These are phyloP conservation scores for Diaporthe citri DNA, from an alignment of 2,329 filamentous ascomycete genomes.

Conservation along the genomic window DNA sequence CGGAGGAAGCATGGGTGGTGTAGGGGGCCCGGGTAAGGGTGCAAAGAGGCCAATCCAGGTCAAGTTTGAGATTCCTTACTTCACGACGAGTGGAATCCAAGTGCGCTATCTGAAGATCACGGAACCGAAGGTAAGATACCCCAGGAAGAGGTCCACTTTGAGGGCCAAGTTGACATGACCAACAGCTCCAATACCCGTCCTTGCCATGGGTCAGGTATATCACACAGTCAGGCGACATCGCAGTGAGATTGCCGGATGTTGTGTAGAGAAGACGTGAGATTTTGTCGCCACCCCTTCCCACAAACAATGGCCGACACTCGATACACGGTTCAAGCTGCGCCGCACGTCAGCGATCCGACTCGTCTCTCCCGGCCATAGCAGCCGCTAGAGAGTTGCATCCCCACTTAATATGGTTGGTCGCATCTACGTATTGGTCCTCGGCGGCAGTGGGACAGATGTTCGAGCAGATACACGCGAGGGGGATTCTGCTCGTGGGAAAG, in stretches of 20 bases:
- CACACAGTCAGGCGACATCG: constrained; percentile 97
- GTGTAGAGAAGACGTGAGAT: constrained; percentile 62
- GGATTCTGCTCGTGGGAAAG: neutral
- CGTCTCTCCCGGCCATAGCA: neutral
- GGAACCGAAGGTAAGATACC: constrained; percentile 87
- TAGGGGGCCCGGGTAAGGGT: constrained; percentile 82
- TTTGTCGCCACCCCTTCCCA: neutral
- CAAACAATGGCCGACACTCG: neutral
- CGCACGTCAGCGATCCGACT: neutral
- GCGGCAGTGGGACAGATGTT: neutral
- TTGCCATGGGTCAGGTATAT: constrained; percentile 99
- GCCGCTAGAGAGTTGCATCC: neutral
- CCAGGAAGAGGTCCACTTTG: neutral
- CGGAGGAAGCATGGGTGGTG: constrained; percentile 95
- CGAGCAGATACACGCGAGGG: neutral
- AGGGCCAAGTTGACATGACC: constrained; percentile 14
- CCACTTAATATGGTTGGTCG: neutral
- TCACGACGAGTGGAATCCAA: constrained; percentile 99
- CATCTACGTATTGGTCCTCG: neutral
- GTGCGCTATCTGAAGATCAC: constrained; percentile 99
- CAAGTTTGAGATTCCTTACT: constrained; percentile 99
- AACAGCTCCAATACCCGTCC: constrained; percentile 94
- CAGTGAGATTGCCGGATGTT: constrained; percentile 92
- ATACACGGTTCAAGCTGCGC: neutral
- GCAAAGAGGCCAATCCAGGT: constrained; percentile 96